Evolutionary conservation across 2,329 filamentous ascomycete species (phyloP), one percentile per base, ranked within the genome.

Genomic region (Dryadomyces sulphureus): DNA sequence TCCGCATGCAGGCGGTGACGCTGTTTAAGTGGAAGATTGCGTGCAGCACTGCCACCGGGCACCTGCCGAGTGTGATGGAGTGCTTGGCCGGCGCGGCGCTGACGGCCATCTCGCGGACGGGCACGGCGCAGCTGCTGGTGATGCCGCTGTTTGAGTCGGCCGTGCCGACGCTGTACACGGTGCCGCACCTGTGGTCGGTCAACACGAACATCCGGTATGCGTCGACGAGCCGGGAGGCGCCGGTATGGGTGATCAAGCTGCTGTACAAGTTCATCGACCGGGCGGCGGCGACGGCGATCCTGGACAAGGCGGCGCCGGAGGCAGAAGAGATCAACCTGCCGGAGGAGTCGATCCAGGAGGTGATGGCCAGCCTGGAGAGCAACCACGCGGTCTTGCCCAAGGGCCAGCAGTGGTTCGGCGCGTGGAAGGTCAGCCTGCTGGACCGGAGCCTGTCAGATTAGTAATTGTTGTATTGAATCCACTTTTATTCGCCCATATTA

Each of bases 391-490:
- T 86, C 8, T 81, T 81, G 1, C 56, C 53, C 0, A 63, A 63
- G 8, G 75, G 80, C 49, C 67, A 75, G 47, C 62, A 54, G 24
- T 82, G 27, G 27, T 12, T 84, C 52, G 68, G 74, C 56, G 73
- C 70, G n/a, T 87, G 81, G 81, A 69, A 70, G 22, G 77, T 86
- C 5, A 79, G 78, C 2, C 57, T 86, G 17, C 56, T 86, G 49
- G 68, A 72, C 51, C 64, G 71, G 49, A 79, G 72, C 60, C 40
- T 44, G 39, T 14, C 21, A 5, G 25, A 16, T 22, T 19, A 38
- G 27, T 32, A 7, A 5, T 9, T 14, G 11, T 32, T 12, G 27
- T 32, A 32, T 12, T 32, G 9, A 32, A 32, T 30, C n/a, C n/a
- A n/a, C n/a, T n/a, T n/a, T n/a, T n/a, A n/a, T n/a, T n/a, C n/a